phyloP scores from a whole-genome alignment of 495 filamentous ascomycete genomes.

The Penicillium nucicola region DNA sequence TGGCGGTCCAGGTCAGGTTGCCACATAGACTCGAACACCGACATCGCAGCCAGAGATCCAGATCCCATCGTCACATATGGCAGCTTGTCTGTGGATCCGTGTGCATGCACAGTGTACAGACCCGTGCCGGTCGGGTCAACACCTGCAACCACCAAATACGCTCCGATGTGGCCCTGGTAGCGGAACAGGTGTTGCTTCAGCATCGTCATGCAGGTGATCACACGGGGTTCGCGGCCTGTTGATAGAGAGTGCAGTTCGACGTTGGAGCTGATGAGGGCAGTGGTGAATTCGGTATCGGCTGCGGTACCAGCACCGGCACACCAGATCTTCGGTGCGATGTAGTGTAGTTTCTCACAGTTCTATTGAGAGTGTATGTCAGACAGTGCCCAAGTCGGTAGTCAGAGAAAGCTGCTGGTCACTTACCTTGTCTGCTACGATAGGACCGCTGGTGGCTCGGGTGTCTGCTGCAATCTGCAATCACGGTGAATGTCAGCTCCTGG shows the following conservation, averaged over 20 bases:
- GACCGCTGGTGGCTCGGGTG: slow-evolving; percentile 94
- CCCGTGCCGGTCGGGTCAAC: slow-evolving; percentile 96
- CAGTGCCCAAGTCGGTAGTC: not conserved
- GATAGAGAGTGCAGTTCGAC: slow-evolving; percentile 94
- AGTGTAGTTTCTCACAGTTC: slow-evolving; percentile 99
- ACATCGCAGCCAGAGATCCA: slow-evolving; percentile 94
- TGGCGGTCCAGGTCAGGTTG: slow-evolving; percentile 73
- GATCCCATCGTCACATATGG: slow-evolving; percentile 99
- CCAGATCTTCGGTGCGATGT: slow-evolving; percentile 98
- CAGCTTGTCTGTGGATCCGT: slow-evolving; percentile 97
- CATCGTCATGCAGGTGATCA: slow-evolving; percentile 99
- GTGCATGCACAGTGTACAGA: slow-evolving; percentile 97
- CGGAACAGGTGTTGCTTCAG: slow-evolving; percentile 99
- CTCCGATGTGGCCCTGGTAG: slow-evolving; percentile 96
- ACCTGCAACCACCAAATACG: slow-evolving; percentile 96
- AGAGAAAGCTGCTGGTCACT: not conserved
- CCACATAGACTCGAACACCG: slow-evolving; percentile 96
- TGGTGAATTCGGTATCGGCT: slow-evolving; percentile 99
- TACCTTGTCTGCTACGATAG: slow-evolving; percentile 98
- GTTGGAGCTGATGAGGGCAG: slow-evolving; percentile 95
- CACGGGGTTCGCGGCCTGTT: slow-evolving; percentile 91
- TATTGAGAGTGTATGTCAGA: slow-evolving; percentile 18
- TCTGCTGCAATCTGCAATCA: slow-evolving; percentile 81
- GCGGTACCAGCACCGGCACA: slow-evolving; percentile 98
- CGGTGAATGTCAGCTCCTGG: slow-evolving; percentile 11